These are phyloP conservation scores for Hericium erinaceus DNA, from an alignment of 768 basidiomycete genomes.

Conservation along the genomic window DNA sequence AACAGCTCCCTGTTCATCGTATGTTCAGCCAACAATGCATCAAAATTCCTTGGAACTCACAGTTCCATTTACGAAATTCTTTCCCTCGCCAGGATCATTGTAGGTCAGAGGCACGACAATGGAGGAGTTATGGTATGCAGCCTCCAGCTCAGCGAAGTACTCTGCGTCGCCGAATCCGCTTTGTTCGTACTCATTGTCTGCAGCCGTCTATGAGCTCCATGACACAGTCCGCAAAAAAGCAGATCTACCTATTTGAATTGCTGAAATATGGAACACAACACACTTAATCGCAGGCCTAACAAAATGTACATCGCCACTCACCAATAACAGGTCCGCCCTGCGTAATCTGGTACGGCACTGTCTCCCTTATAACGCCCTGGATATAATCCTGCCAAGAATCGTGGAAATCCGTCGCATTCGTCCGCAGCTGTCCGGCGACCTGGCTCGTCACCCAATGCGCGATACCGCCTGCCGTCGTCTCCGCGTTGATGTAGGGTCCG, in stretches of 20 bases:
- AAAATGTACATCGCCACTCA: constrained; percentile 18
- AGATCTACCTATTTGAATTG: constrained; percentile 44
- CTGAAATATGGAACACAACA: constrained; percentile 19
- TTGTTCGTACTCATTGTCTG: constrained; percentile 74
- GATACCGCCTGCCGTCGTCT: constrained; percentile 71
- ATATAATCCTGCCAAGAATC: constrained; percentile 70
- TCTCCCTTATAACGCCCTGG: constrained; percentile 49
- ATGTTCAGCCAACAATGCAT: not conserved
- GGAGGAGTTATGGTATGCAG: constrained; percentile 40
- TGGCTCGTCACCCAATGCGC: constrained; percentile 62
- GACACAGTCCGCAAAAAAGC: not conserved
- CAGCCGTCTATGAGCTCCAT: not conserved
- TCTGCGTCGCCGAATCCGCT: constrained; percentile 30
- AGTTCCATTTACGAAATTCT: constrained; percentile 64
- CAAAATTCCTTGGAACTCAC: constrained; percentile 24
- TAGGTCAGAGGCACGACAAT: constrained; percentile 68
- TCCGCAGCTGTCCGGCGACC: constrained; percentile 59
- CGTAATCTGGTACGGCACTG: constrained; percentile 57
- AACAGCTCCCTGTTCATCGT: constrained; percentile 45
- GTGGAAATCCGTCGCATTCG: constrained; percentile 61
- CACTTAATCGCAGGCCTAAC: not conserved
- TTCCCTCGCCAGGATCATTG: constrained; percentile 53
- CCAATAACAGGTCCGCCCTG: constrained; percentile 70
- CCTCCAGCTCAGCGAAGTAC: constrained; percentile 58
- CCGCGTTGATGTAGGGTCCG: constrained; percentile 71